Percentiles rank a stretch among this genome's conserved stretches.
These are phyloP conservation scores for Fomitopsis betulina DNA, from an alignment of 1,284 basidiomycete species.

Conservation along the genomic window DNA sequence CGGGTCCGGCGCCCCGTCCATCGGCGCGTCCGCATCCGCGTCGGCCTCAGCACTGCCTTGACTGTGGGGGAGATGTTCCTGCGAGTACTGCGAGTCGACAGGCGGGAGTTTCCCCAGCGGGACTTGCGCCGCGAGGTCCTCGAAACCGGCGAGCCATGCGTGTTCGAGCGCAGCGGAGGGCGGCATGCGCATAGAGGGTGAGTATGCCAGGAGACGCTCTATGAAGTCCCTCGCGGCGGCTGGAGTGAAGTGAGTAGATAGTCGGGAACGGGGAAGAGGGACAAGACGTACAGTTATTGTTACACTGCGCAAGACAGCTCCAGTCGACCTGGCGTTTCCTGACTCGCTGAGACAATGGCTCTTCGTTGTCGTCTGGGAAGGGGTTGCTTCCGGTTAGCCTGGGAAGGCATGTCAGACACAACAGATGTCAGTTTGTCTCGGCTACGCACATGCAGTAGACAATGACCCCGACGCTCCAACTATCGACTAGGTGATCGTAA, in stretches of 20 bases:
- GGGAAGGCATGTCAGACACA: neutral
- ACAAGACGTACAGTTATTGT: constrained; percentile 1
- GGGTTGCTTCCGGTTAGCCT: constrained; percentile 72
- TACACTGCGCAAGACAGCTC: constrained; percentile 37
- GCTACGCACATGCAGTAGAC: constrained; percentile 74
- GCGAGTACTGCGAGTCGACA: neutral
- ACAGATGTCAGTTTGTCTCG: neutral
- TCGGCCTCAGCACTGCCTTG: neutral
- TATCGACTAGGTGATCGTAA: constrained; percentile 84
- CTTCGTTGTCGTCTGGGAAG: constrained; percentile 64
- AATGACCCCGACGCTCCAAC: constrained; percentile 92
- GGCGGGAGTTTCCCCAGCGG: neutral
- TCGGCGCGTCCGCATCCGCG: constrained; percentile 1
- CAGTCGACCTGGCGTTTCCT: constrained; percentile 58
- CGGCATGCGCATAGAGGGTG: constrained; percentile 54
- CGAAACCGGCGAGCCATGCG: constrained; percentile 49
- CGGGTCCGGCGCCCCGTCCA: neutral
- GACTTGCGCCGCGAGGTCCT: constrained; percentile 1
- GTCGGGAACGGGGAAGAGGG: neutral
- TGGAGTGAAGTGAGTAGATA: constrained; percentile 18
- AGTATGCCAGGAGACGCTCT: constrained; percentile 39
- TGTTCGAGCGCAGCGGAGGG: constrained; percentile 56
- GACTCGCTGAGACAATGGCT: constrained; percentile 53
- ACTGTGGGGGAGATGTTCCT: neutral
- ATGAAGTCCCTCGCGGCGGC: constrained; percentile 38